These are phyloP conservation scores for Auriscalpium microsporum DNA, from an alignment of 768 basidiomycete genomes.

Conservation along the genomic window DNA sequence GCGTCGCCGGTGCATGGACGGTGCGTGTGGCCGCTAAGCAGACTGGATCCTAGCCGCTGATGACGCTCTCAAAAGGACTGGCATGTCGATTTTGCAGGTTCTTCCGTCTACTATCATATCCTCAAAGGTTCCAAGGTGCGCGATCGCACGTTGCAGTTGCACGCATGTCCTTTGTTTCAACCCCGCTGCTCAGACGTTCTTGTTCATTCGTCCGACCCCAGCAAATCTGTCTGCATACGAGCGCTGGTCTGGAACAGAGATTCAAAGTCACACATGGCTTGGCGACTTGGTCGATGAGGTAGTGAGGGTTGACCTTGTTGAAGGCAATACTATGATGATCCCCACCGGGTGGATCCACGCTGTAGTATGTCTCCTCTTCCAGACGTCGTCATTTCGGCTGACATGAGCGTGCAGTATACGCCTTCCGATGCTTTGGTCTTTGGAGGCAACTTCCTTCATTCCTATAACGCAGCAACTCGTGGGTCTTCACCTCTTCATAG, in stretches of 20 bases:
- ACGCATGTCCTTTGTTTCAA: not conserved
- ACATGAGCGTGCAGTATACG: slow-evolving; percentile 54
- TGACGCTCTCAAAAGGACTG: slow-evolving; percentile 64
- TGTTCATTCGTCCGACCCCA: slow-evolving; percentile 86
- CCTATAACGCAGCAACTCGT: slow-evolving; percentile 84
- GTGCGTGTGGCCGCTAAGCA: slow-evolving; percentile 35
- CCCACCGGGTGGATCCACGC: slow-evolving; percentile 98
- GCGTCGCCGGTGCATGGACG: slow-evolving; percentile 89
- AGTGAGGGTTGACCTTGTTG: slow-evolving; percentile 65
- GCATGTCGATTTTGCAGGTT: slow-evolving; percentile 98
- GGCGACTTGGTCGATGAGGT: slow-evolving; percentile 92
- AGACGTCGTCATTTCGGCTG: not conserved
- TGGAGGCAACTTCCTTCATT: slow-evolving; percentile 96
- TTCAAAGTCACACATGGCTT: slow-evolving; percentile 83
- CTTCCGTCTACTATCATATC: slow-evolving; percentile 96
- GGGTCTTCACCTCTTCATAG: slow-evolving; percentile 22
- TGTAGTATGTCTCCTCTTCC: slow-evolving; percentile 51
- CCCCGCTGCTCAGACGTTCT: slow-evolving; percentile 63
- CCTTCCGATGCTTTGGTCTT: slow-evolving; percentile 91
- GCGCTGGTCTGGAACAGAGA: slow-evolving; percentile 87
- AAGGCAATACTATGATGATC: slow-evolving; percentile 88
- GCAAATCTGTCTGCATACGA: slow-evolving; percentile 87
- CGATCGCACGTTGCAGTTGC: not conserved
- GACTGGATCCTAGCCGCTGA: not conserved
- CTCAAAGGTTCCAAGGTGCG: slow-evolving; percentile 74